These are phyloP conservation scores for Epichloe sibirici DNA, from an alignment of 2,329 filamentous ascomycete genomes.

Conservation along the genomic window DNA sequence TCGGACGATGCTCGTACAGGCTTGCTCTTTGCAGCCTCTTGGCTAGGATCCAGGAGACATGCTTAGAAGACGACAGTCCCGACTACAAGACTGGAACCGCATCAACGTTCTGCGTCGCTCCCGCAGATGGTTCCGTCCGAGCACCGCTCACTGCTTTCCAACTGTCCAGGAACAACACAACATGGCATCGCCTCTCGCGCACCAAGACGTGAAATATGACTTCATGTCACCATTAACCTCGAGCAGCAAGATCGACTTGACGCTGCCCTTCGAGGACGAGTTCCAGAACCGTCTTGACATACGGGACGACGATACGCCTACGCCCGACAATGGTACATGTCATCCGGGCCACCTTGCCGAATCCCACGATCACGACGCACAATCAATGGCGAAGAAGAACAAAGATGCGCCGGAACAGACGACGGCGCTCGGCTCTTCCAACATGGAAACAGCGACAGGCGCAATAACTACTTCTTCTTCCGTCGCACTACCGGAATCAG, in stretches of 20 bases:
- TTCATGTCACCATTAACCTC: not conserved
- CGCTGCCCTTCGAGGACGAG: constrained; percentile 3
- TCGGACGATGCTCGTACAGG: not conserved
- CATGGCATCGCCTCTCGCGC: not conserved
- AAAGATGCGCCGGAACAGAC: not conserved
- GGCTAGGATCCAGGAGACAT: not conserved
- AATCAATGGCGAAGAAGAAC: not conserved
- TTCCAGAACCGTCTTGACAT: not conserved
- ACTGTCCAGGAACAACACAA: not conserved
- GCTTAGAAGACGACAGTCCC: not conserved
- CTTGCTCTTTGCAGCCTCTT: not conserved
- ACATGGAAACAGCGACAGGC: not conserved
- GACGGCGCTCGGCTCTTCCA: not conserved
- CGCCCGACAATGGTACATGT: not conserved
- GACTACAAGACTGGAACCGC: not conserved
- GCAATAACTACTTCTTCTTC: not conserved
- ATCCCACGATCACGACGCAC: not conserved
- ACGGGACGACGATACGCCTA: not conserved
- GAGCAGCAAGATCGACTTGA: not conserved
- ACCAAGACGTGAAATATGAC: not conserved
- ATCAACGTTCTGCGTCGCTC: not conserved
- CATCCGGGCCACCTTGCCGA: not conserved
- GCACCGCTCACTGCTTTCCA: not conserved
- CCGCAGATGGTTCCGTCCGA: not conserved
- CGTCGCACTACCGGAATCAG: not conserved